Conservation (phyloP, 768 basidiomycete species). For the Pulveroboletus sp. region DNA sequence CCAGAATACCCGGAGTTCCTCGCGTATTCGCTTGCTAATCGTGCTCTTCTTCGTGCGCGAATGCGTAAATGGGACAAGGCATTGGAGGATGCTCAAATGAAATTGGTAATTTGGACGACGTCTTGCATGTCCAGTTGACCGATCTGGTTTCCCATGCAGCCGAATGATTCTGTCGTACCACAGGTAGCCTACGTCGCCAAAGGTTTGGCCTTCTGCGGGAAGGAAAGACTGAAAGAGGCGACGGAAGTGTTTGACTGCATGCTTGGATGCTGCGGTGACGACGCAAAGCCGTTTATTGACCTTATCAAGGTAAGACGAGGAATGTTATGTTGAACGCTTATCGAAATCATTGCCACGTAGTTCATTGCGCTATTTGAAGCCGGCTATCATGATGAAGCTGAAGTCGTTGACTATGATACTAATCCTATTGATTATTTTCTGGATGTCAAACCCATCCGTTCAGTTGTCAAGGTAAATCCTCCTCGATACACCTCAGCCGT, state of each 20-base stretch:
- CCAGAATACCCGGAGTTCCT: not conserved
- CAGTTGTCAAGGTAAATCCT: not conserved
- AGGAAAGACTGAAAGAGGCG: not conserved
- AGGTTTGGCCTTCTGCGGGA: not conserved
- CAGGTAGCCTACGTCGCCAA: not conserved
- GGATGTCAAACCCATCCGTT: not conserved
- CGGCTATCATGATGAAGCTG: not conserved
- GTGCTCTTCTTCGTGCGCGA: slow-evolving; percentile 7
- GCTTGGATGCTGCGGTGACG: not conserved
- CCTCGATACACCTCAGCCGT: too few species aligned
- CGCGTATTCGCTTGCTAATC: not conserved
- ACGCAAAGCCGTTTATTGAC: not conserved
- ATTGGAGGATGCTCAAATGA: not conserved
- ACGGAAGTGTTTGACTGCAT: not conserved
- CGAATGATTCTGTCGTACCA: not conserved
- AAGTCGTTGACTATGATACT: not conserved
- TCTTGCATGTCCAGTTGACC: not conserved
- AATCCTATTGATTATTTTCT: not conserved
- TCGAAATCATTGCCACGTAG: not conserved
- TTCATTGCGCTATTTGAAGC: not conserved
- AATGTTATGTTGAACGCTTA: not conserved
- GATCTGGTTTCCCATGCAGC: not conserved
- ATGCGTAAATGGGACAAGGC: slow-evolving; percentile 1
- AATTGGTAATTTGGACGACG: not conserved
- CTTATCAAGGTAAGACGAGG: slow-evolving; percentile 1